Base-by-base conservation (phyloP, 2,329 filamentous ascomycete genomes). In the Fusarium beomiforme region DNA sequence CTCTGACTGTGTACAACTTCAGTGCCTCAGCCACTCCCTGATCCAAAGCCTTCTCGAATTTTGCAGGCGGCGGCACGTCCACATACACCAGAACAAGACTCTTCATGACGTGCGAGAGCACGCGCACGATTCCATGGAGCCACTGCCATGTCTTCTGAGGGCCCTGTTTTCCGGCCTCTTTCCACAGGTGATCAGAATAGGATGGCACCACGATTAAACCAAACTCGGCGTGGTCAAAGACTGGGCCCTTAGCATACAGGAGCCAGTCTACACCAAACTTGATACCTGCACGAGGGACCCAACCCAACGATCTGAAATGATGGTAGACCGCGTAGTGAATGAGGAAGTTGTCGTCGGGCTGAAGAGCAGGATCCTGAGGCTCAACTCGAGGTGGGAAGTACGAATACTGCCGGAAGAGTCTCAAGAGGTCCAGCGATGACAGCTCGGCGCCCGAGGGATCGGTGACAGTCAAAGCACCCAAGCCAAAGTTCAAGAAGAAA, bases 221-320 rank as follows among this genome's bases (percentile, higher is more conserved):
- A 78, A 98, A 99, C 78, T 98, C 94, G 24, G 96, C 96, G 78
- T 99, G 96, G 24, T 94, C 91, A 79, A 99, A 98, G 0, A 96
- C 95, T 0, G 96, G 96, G 0, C 96, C 96, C 23, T 94, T 91
- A 61, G 94, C 91, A 82, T 99, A 99, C 11, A 99, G 87, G n/a
- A 99, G 84, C 84, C 93, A 98, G 80, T 99, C 96, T 13, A 94
- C 93, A 24, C 93, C 93, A 75, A 99, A 99, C 78, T 99, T 99
- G 79, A 97, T 91, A 37, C 96, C 97, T 8, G 93, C 90, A 17
- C 97, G 91, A 1, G 97, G 92, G 2, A 98, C 93, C 95, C 96
- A 99, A 26, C 96, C 96, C 0, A 98, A 86, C 1, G 94, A 97
- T 39, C 96, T 92, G 83, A 97, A 99, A 79, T 99, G 95, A 78